These are phyloP conservation scores for Pseudozyma hubeiensis DNA, from an alignment of 1,284 basidiomycete species.

Conservation along the genomic window DNA sequence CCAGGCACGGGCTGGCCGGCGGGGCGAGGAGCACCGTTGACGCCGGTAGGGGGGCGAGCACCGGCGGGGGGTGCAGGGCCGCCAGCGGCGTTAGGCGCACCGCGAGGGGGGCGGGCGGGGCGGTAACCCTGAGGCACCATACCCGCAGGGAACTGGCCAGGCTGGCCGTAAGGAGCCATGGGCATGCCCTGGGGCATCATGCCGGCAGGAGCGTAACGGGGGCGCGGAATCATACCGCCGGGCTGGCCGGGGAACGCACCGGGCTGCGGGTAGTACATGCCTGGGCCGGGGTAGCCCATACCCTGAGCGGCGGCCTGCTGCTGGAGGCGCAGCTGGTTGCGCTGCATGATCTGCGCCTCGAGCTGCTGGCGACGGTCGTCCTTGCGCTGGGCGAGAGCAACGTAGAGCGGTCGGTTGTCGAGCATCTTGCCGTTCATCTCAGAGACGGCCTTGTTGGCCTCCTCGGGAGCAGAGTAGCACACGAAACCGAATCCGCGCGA, in stretches of 20 bases:
- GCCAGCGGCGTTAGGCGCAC: slow-evolving; percentile 53
- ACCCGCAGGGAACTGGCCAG: slow-evolving; percentile 64
- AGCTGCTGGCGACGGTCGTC: slow-evolving; percentile 98
- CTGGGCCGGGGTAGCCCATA: slow-evolving; percentile 66
- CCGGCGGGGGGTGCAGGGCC: slow-evolving; percentile 53
- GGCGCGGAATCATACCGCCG: slow-evolving; percentile 64
- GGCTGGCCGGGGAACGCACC: slow-evolving; percentile 66
- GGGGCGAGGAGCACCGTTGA: slow-evolving; percentile 58
- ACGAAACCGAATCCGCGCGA: slow-evolving; percentile 99
- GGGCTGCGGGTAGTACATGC: slow-evolving; percentile 68
- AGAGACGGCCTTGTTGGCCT: slow-evolving; percentile 98
- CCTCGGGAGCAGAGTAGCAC: slow-evolving; percentile 97
- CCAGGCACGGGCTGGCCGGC: slow-evolving; percentile 53
- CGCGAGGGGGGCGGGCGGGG: slow-evolving; percentile 63
- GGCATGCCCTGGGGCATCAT: slow-evolving; percentile 69
- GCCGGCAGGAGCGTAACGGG: slow-evolving; percentile 65
- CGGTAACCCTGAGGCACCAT: slow-evolving; percentile 67
- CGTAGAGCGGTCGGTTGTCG: slow-evolving; percentile 97
- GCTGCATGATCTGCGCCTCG: slow-evolving; percentile 80
- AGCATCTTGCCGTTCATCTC: slow-evolving; percentile 99
- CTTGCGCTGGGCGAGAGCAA: slow-evolving; percentile 97
- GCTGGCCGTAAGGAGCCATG: slow-evolving; percentile 64
- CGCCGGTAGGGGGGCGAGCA: slow-evolving; percentile 53
- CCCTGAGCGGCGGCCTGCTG: slow-evolving; percentile 67
- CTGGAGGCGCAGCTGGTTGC: slow-evolving; percentile 68